A percentile compares a stretch with the other conserved stretches of the same genome.
phyloP scores from a whole-genome alignment of 345 rosid species.

The Hevea brasiliensis region DNA sequence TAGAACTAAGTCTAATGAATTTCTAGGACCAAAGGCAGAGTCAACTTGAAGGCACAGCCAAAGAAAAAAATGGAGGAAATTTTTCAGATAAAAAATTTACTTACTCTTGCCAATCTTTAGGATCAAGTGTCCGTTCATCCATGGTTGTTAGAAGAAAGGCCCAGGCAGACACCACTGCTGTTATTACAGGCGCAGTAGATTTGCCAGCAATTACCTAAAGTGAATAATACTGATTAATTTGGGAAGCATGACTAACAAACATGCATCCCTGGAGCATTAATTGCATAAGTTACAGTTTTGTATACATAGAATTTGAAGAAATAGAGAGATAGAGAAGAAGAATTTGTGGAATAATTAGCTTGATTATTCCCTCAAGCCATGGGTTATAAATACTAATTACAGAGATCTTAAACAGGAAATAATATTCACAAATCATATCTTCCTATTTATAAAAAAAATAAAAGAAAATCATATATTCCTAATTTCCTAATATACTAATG shows the following conservation, averaged over 20 bases:
- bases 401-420: too few species aligned
- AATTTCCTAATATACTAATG: too few species aligned
- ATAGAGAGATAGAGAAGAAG: too few species aligned
- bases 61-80: background rate
- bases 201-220: slow-evolving; percentile 65
- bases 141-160: slow-evolving; percentile 80
- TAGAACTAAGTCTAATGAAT: background rate
- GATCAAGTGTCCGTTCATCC: slow-evolving; percentile 48
- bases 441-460: too few species aligned
- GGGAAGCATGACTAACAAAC: background rate
- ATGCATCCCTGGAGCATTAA: background rate
- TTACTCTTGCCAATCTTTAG: slow-evolving; percentile 85
- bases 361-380: too few species aligned
- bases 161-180: slow-evolving; percentile 88
- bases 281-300: too few species aligned
- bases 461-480: too few species aligned
- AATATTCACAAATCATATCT: too few species aligned
- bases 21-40: background rate
- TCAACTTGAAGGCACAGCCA: too few species aligned
- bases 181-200: slow-evolving; percentile 54
- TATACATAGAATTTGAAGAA: too few species aligned
- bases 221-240: background rate
- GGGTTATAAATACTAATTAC: too few species aligned
- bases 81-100: slow-evolving; percentile 19
- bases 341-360: too few species aligned